Conservation (phyloP, 129 eudicot genomes). For the Flaveria ramosissima region DNA sequence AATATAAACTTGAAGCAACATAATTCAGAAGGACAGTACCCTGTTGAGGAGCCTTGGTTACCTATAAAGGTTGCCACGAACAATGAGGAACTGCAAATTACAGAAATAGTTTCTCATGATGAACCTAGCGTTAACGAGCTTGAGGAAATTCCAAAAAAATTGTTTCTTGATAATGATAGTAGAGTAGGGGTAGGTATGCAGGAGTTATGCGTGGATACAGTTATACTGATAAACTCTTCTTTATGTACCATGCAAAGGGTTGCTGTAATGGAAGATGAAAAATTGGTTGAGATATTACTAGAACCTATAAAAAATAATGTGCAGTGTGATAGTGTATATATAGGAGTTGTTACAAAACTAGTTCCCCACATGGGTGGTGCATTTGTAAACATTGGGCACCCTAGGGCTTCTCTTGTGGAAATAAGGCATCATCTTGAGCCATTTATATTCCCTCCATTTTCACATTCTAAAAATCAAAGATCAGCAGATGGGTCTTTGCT, state of each 20-base stretch:
- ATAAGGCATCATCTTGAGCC: slow-evolving; percentile 62
- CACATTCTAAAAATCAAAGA: slow-evolving; percentile 40
- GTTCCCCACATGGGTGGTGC: slow-evolving; percentile 97
- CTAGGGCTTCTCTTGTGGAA: slow-evolving; percentile 72
- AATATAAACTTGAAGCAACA: slow-evolving; percentile 15
- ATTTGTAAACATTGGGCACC: slow-evolving; percentile 83
- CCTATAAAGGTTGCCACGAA: slow-evolving; percentile 21
- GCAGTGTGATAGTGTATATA: slow-evolving; percentile 91
- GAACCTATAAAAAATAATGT: slow-evolving; percentile 92
- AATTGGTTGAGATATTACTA: slow-evolving; percentile 79
- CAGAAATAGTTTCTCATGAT: slow-evolving; percentile 43
- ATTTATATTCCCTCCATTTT: slow-evolving; percentile 72
- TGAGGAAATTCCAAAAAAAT: slow-evolving; percentile 37
- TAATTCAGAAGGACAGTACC: slow-evolving; percentile 36
- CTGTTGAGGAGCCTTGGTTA: slow-evolving; percentile 94
- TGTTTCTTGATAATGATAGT: slow-evolving; percentile 52
- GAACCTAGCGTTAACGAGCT: slow-evolving; percentile 36
- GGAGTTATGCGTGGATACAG: slow-evolving; percentile 52
- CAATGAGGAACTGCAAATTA: slow-evolving; percentile 32
- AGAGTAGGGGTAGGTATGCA: slow-evolving; percentile 31
- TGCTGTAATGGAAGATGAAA: slow-evolving; percentile 88
- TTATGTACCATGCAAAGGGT: slow-evolving; percentile 93
- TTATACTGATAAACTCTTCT: slow-evolving; percentile 85
- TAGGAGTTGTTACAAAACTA: slow-evolving; percentile 74
- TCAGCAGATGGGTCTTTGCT: slow-evolving; percentile 38